Base-by-base conservation (phyloP, 495 filamentous ascomycete species). In the Cercophora samala region DNA sequence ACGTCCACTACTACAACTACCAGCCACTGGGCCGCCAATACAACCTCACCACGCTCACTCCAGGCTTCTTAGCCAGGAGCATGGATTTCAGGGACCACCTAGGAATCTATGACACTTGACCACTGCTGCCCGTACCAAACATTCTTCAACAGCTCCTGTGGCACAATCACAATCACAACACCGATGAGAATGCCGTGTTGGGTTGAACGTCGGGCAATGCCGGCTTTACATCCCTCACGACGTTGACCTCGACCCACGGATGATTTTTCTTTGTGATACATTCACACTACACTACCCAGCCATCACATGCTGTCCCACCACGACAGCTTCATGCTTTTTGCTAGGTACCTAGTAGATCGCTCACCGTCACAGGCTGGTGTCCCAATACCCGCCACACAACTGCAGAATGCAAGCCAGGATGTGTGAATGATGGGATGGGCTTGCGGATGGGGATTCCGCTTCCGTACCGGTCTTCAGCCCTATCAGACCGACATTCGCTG, bases 121-220 rank as follows among this genome's bases (percentile, higher is more conserved):
- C 37, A 1, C 13, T 17, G 37, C 13, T 2, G n/a, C n/a, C n/a
- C n/a, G n/a, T n/a, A n/a, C 5, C 13, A 9, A 46, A 11, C 37
- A 46, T 17, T 46, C 15, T 46, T 46, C 11, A 8, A 46, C 15
- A 9, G 3, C 13, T 46, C 37, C 37, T 18, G 37, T 46, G 6
- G 37, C 37, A 46, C 37, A 46, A 46, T 46, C 37, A 46, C 37
- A 46, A 13, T 46, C 37, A 46, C 37, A 9, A 13, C 37, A 8
- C 37, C 37, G 37, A 46, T 17, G 37, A 46, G 15, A 18, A 46
- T 46, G 37, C 37, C 13, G 37, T 46, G 37, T 13, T 46, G n/a
- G 53, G 53, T 56, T 56, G 53, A 23, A 56, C 22, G 22, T 56
- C 53, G 53, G 53, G 53, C 53, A 56, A 56, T 56, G 53, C 22